Evolutionary conservation across 2,329 filamentous ascomycete species (phyloP), one percentile per base, ranked within the genome.

Genomic region (Trichoderma sp.): DNA sequence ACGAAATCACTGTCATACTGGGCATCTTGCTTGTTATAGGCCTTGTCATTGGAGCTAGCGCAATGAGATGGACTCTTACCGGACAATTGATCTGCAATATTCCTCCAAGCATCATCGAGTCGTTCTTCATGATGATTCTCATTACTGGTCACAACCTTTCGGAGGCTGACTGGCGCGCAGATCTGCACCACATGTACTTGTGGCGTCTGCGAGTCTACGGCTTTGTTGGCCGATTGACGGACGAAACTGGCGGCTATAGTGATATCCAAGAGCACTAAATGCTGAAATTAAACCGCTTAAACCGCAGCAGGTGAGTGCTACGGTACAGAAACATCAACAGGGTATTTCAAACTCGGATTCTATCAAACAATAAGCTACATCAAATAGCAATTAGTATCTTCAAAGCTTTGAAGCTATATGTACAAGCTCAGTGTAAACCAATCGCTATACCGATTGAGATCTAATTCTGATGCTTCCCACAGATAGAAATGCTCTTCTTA

Each of bases 81-180:
- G 73, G 73, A 6, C 73, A 74, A 65, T 56, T 74, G 21, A 70
- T 74, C n/a, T 74, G 72, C 69, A 74, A 74, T 32, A 69, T 74
- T 30, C 73, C 73, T 3, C 73, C 73, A 0, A 73, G 72, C 51
- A 70, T 74, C 60, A 71, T 74, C 60, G 73, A 74, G 64, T 72
- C 71, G 13, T 74, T 74, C 66, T 73, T 74, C 70, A 74, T 74
- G 73, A 70, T 74, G 71, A 73, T 74, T 63, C 72, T 74, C 43
- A 72, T 74, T 18, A 74, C 73, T 16, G 72, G 72, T 4, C 73
- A 74, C 60, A 74, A 72, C 24, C 34, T 74, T 34, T 69, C 71
- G 5, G 73, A 74, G 56, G 64, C 58, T 11, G 70, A 65, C 16
- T 68, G 71, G 59, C 71, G 73, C 18, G 68, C 73, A 11, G 68